phyloP scores from a whole-genome alignment of 805 yeast genomes.

The Candida methanosorbosa region DNA sequence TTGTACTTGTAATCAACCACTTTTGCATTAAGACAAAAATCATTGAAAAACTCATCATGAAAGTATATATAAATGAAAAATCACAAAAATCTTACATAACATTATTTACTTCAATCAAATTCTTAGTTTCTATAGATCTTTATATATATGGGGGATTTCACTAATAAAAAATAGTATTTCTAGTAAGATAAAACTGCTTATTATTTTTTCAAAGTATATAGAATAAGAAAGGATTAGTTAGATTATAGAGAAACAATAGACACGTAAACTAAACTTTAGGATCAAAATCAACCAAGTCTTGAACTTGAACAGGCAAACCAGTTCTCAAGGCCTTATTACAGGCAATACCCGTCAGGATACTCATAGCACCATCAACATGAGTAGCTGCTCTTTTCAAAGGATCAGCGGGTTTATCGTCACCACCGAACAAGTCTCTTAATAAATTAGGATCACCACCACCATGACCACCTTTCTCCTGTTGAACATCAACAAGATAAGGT shows the following conservation, averaged over 20 bases:
- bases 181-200: too few relatives aligned
- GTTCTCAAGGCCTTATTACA: slow-evolving; percentile 3
- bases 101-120: too few relatives aligned
- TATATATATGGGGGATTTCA: too few relatives aligned
- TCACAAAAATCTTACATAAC: too few relatives aligned
- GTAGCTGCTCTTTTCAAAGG: slow-evolving; percentile 3
- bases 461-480: slow-evolving; percentile 3
- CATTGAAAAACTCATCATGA: too few relatives aligned
- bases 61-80: too few relatives aligned
- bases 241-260: too few relatives aligned
- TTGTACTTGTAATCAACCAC: slow-evolving; percentile 8
- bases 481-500: slow-evolving; percentile 2
- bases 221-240: too few relatives aligned
- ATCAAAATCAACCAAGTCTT: slow-evolving; percentile 1
- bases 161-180: too few relatives aligned
- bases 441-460: slow-evolving; percentile 3
- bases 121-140: too few relatives aligned
- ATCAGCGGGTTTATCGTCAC: slow-evolving; percentile 1
- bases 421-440: slow-evolving; percentile 2
- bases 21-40: too few relatives aligned
- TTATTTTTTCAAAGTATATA: too few relatives aligned
- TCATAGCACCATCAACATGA: slow-evolving; percentile 2
- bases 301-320: slow-evolving; percentile 2
- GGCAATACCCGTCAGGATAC: slow-evolving; percentile 3
- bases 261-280: not conserved